Percentiles rank a stretch among this genome's conserved stretches.
phyloP scores from a whole-genome alignment of 306 rosid species.

The Prinsepia uniflora region DNA sequence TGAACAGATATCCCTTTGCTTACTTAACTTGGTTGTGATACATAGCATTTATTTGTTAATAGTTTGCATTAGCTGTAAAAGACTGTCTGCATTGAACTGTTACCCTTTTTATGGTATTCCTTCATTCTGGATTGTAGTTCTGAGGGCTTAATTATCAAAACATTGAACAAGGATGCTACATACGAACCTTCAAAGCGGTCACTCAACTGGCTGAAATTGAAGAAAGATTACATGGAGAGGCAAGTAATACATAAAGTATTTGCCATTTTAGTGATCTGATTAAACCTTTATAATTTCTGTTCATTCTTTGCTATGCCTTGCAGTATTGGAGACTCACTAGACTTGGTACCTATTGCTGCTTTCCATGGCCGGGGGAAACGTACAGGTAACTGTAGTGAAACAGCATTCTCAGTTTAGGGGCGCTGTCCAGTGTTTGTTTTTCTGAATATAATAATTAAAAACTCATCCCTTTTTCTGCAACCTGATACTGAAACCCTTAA shows the following conservation, averaged over 20 bases:
- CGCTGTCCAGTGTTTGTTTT: constrained; percentile 15
- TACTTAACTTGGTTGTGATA: constrained; percentile 13
- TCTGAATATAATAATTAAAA: not conserved
- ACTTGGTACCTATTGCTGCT: constrained; percentile 97
- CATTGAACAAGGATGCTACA: constrained; percentile 76
- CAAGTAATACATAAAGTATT: constrained; percentile 29
- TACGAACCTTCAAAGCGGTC: constrained; percentile 93
- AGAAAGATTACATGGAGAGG: constrained; percentile 88
- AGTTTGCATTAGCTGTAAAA: constrained; percentile 1
- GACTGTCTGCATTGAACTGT: not conserved
- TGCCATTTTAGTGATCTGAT: constrained; percentile 10
- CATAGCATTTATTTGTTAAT: constrained; percentile 4
- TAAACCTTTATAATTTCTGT: constrained; percentile 23
- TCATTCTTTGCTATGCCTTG: constrained; percentile 26
- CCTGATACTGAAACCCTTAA: not conserved
- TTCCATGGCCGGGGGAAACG: constrained; percentile 95
- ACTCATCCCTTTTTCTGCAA: not conserved
- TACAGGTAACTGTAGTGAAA: constrained; percentile 52
- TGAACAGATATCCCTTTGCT: not conserved
- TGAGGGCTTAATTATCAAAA: constrained; percentile 89
- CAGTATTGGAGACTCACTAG: constrained; percentile 93
- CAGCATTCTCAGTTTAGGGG: constrained; percentile 15
- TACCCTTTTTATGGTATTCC: constrained; percentile 10
- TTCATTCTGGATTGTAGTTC: constrained; percentile 51
- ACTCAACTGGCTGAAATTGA: constrained; percentile 86